Evolutionary conservation across 148 eudicot genomes (phyloP), one percentile per base, ranked within the genome.

Genomic region (Heliosperma pusillum): DNA sequence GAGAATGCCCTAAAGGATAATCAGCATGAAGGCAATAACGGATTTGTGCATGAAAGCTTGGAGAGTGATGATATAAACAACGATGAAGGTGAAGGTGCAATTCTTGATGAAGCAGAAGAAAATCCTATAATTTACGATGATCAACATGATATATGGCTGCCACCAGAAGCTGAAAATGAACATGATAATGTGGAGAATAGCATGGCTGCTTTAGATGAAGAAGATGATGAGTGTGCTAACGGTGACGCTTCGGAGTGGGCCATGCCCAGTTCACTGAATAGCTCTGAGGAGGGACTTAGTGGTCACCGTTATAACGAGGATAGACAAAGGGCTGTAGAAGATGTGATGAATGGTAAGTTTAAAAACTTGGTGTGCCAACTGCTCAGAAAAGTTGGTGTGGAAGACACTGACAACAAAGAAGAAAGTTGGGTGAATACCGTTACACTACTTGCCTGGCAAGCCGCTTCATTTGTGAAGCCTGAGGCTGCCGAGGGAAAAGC

Each of bases 281-380:
- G 86, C 78, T 50, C 74, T 55, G 88, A 77, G 70, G 88, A 86
- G 47, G 88, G 78, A 74, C 81, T 83, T 60, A 71, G 79, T 56
- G 83, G 86, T 69, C 74, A 66, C 72, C 88, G 68, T 69, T 83
- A 78, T 55, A 85, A 84, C 78, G 93, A 88, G 76, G 90, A 85
- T 73, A 94, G 83, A 67, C 42, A 79, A 27, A 86, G 78, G 77
- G 89, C 89, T 6, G 82, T 89, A 85, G 72, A 87, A 21, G 90
- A 88, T 71, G 93, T 94, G 61, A 89, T 72, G 96, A 87, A 83
- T 78, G 96, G 96, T 25, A 94, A 89, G 83, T 92, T 94, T 75
- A 94, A 79, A 86, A 77, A 83, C 74, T 85, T 94, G 77, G 96
- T 94, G 57, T 77, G 83, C 76, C 87, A 89, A 71, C 86, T 94